These are phyloP conservation scores for Stephanodiscus minutulus DNA, from an alignment of 108 stramenopile genomes.

Conservation along the genomic window DNA sequence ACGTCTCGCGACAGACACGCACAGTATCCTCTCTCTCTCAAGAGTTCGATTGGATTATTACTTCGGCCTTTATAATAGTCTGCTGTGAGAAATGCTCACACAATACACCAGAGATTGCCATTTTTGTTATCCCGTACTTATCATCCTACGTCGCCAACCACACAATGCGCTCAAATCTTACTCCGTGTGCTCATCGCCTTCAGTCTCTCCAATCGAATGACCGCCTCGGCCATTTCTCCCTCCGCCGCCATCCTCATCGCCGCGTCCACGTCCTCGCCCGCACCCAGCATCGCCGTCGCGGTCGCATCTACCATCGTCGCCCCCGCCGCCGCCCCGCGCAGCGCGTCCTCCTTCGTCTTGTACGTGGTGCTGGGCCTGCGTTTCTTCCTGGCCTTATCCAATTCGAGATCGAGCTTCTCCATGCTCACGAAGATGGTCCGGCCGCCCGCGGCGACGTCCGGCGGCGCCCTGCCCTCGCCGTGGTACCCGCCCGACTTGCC, in stretches of 20 bases:
- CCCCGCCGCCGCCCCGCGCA: conserved; percentile 18
- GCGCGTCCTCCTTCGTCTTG: conserved; percentile 50
- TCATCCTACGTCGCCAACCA: not conserved
- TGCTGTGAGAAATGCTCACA: not conserved
- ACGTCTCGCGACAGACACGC: not conserved
- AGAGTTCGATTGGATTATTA: no score
- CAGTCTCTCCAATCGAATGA: conserved; percentile 42
- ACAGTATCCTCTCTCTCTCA: not conserved
- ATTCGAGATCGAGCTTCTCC: conserved; percentile 77
- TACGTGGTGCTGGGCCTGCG: conserved; percentile 69
- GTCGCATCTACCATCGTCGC: not conserved
- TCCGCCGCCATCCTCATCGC: not conserved
- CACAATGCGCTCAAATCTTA: not conserved
- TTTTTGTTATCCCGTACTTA: not conserved
- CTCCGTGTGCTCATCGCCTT: conserved; percentile 37
- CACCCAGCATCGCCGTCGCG: not conserved
- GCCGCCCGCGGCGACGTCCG: conserved; percentile 28
- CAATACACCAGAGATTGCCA: not conserved
- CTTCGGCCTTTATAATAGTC: no score
- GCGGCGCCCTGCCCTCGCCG: not conserved
- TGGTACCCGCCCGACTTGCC: not conserved
- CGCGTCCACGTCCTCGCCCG: conserved; percentile 1
- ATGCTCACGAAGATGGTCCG: conserved; percentile 75
- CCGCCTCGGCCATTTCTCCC: conserved; percentile 35
- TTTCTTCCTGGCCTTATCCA: conserved; percentile 67